phyloP scores from a whole-genome alignment of 73 alveolate species.

The Blepharisma stoltei region DNA sequence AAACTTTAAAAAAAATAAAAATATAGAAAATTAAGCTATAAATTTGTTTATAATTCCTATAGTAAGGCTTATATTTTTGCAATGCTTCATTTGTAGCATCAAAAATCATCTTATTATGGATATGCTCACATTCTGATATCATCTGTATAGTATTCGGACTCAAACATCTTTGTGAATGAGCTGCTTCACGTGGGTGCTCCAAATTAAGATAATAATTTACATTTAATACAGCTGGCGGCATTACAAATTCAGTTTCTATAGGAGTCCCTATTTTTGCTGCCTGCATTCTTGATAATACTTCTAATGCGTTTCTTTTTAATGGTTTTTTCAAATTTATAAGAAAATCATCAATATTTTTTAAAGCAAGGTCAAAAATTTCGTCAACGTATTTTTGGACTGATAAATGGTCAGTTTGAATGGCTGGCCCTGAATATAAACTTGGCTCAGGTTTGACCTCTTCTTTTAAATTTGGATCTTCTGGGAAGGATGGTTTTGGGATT shows the following conservation, averaged over 20 bases:
- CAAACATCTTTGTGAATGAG: background rate
- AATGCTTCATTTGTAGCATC: constrained; percentile 87
- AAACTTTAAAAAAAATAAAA: too few relatives aligned
- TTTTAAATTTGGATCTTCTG: background rate
- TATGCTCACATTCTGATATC: constrained; percentile 70
- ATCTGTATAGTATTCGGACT: constrained; percentile 24
- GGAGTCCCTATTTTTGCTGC: constrained; percentile 5
- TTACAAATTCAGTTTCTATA: background rate
- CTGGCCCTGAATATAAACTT: background rate
- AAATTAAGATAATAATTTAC: constrained; percentile 23
- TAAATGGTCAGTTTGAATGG: background rate
- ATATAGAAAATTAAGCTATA: too few relatives aligned
- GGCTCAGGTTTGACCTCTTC: background rate
- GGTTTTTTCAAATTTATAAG: background rate
- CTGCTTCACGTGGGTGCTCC: background rate
- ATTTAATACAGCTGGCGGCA: constrained; percentile 12
- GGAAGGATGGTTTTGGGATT: background rate
- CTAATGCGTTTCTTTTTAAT: constrained; percentile 19
- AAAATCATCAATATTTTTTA: background rate
- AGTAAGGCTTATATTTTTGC: constrained; percentile 67
- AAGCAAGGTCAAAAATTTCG: background rate
- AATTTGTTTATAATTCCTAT: too few relatives aligned
- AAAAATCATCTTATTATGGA: constrained; percentile 78
- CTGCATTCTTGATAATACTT: constrained; percentile 14
- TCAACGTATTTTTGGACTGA: constrained; percentile 11